Base-by-base conservation (phyloP, 305 asterid genomes). In the Lippia alba region DNA sequence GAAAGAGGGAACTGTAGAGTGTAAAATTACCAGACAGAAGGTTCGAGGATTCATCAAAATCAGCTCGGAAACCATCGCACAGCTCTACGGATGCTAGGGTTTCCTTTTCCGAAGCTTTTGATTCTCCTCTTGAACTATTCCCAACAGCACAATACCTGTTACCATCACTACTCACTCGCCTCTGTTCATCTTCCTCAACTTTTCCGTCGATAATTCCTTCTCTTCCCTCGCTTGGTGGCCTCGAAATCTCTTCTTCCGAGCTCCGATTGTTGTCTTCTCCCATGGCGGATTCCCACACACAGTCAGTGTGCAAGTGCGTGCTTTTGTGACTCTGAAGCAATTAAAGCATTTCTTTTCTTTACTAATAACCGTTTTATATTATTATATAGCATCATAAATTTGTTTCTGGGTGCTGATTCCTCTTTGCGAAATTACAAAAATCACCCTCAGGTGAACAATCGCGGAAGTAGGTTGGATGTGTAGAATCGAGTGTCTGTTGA, bases 231-330 rank as follows among this genome's bases (percentile, higher is more conserved):
- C 8, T 12, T 8, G 45, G 39, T 3, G 41, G 44, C 71, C 67
- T 77, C 68, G 76, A 70, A 59, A 64, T 62, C 57, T 56, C 80
- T 51, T 16, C 14, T 6, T 40, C 64, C 48, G 71, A 76, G 81
- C 79, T 81, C 77, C 71, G 79, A 67, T 71, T 61, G 41, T 11
- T 61, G 70, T 59, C 77, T 44, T 71, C 88, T 62, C 79, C 87
- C 90, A 85, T 85, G 82, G 82, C 71, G 71, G 82, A 79, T 84
- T 76, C 82, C 66, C 40, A 69, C 81, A 49, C 82, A 9, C 78
- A 77, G 74, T 54, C 12, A 74, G 80, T 78, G 82, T 61, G 82
- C 57, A 45, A 66, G 76, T 82, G 82, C 76, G 83, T 59, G 74
- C 79, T 80, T 70, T 78, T 39, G 85, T 61, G 81, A 71, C 71